phyloP scores from a whole-genome alignment of 768 basidiomycete species.

The Lepiota brunneoincarnata region DNA sequence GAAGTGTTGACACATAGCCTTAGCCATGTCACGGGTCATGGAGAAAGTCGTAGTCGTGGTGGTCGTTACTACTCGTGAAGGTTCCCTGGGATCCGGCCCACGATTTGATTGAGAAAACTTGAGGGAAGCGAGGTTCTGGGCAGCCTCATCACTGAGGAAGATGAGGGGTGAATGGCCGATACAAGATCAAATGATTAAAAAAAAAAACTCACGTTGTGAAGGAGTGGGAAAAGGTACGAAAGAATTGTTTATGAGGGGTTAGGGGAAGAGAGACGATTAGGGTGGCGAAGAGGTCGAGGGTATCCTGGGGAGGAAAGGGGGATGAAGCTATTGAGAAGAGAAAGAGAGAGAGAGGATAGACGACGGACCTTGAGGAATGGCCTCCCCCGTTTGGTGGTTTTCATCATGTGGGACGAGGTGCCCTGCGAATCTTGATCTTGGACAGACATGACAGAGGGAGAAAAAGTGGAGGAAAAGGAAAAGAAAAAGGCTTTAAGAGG shows the following conservation, averaged over 20 bases:
- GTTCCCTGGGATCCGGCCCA: constrained; percentile 96
- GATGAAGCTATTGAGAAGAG: background rate
- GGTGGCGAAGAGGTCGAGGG: constrained; percentile 96
- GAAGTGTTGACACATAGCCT: constrained; percentile 99
- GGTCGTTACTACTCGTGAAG: constrained; percentile 96
- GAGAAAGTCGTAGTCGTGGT: constrained; percentile 99
- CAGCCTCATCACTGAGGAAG: constrained; percentile 84
- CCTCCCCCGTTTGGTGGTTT: constrained; percentile 93
- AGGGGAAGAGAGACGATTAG: constrained; percentile 92
- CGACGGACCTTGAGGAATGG: constrained; percentile 82
- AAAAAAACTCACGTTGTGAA: constrained; percentile 86
- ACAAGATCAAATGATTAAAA: constrained; percentile 12
- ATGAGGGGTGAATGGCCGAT: constrained; percentile 12
- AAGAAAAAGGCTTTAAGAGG: constrained; percentile 24
- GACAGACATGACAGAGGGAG: constrained; percentile 33
- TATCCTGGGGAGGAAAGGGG: constrained; percentile 60
- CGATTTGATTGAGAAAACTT: constrained; percentile 99
- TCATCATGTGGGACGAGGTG: constrained; percentile 94
- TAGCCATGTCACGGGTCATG: constrained; percentile 99
- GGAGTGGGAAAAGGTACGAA: constrained; percentile 90
- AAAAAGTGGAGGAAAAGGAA: constrained; percentile 48
- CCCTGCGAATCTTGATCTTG: constrained; percentile 48
- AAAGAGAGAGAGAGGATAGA: constrained; percentile 10
- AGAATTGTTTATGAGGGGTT: constrained; percentile 90
- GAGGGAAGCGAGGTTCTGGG: constrained; percentile 87